These are phyloP conservation scores for Russula sp. DNA, from an alignment of 768 basidiomycete genomes.

Conservation along the genomic window DNA sequence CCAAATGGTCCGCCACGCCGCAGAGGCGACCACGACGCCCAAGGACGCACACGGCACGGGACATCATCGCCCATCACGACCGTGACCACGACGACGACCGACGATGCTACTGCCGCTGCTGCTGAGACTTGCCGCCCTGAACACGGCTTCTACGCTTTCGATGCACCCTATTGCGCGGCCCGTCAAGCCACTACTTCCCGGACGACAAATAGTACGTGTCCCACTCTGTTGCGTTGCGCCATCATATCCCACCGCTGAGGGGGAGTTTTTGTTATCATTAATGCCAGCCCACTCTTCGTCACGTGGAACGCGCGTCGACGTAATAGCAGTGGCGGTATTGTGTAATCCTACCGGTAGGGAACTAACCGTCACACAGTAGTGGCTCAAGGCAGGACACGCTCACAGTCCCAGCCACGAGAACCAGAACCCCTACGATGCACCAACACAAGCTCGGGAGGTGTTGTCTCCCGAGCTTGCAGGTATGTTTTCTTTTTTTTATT, in stretches of 20 bases:
- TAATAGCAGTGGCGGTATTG: slow-evolving; percentile 34
- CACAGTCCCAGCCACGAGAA: too few relatives aligned
- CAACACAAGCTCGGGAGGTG: too few relatives aligned
- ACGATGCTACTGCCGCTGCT: slow-evolving; percentile 16
- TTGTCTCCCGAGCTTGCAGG: too few relatives aligned
- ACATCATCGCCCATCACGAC: background rate
- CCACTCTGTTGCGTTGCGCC: too few relatives aligned
- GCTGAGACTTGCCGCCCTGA: slow-evolving; percentile 51
- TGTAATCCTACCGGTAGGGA: too few relatives aligned
- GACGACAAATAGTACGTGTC: slow-evolving; percentile 34
- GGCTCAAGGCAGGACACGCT: too few relatives aligned
- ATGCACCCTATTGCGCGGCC: slow-evolving; percentile 43
- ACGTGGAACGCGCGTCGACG: slow-evolving; percentile 82
- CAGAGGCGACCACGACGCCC: background rate
- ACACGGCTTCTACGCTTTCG: slow-evolving; percentile 80
- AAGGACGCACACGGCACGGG: background rate
- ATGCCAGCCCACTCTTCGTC: slow-evolving; percentile 81
- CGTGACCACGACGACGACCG: slow-evolving; percentile 2
- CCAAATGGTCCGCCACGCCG: slow-evolving; percentile 3
- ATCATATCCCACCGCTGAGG: too few relatives aligned
- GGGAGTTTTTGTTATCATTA: too few relatives aligned
- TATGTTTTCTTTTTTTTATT: too few relatives aligned
- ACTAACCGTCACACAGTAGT: too few relatives aligned
- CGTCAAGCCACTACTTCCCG: slow-evolving; percentile 52
- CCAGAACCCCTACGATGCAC: too few relatives aligned